A percentile compares a stretch with the other conserved stretches of the same genome.
phyloP scores from a whole-genome alignment of 1,139 yeast genomes.

The Kodamaea fungicola region DNA sequence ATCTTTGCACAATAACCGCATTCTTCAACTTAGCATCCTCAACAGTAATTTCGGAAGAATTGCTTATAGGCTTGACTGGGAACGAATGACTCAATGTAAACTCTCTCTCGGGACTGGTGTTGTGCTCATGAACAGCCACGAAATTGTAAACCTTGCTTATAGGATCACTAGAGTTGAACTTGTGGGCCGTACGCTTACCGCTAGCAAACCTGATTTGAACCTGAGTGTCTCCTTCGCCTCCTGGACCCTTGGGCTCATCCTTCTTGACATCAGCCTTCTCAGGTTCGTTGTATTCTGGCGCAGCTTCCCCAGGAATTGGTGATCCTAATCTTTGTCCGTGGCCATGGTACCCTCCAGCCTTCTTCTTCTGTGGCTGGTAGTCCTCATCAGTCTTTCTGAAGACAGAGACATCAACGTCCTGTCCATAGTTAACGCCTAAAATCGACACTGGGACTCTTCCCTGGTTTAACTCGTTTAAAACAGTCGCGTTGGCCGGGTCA shows the following conservation, averaged over 20 bases:
- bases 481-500: conserved; percentile 79
- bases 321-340: conserved; percentile 88
- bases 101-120: conserved; percentile 38
- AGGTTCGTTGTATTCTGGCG: conserved; percentile 10
- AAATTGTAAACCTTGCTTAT: conserved; percentile 69
- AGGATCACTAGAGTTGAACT: conserved; percentile 63
- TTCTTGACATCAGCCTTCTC: not conserved
- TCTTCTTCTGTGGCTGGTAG: conserved; percentile 68
- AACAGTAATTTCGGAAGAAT: conserved; percentile 48
- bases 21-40: conserved; percentile 75
- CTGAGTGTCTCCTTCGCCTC: conserved; percentile 62
- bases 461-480: conserved; percentile 74
- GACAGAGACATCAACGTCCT: conserved; percentile 95
- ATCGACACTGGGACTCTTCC: conserved; percentile 93
- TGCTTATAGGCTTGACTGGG: conserved; percentile 74
- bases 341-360: conserved; percentile 72
- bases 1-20: conserved; percentile 88
- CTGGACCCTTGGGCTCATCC: conserved; percentile 16
- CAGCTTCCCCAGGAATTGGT: conserved; percentile 71
- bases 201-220: conserved; percentile 85
- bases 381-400: conserved; percentile 78
- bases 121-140: conserved; percentile 48
- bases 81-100: conserved; percentile 78
- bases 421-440: conserved; percentile 81
- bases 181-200: conserved; percentile 67